These are phyloP conservation scores for Tylopilus balloui DNA, from an alignment of 768 basidiomycete genomes.

Conservation along the genomic window DNA sequence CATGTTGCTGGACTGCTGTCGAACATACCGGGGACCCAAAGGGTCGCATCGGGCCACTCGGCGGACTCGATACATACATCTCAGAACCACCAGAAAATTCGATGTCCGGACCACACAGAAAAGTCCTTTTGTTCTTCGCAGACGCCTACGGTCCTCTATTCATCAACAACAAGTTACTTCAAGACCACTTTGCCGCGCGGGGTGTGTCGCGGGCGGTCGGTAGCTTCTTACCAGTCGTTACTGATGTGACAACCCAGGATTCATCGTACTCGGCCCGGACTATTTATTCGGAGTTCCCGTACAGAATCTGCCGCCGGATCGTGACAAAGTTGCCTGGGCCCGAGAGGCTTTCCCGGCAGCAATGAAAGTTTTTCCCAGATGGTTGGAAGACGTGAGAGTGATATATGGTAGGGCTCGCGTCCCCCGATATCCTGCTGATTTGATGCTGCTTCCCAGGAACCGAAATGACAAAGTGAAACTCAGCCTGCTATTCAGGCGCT, in stretches of 20 bases:
- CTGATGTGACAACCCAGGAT: conserved; percentile 37
- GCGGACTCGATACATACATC: conserved; percentile 49
- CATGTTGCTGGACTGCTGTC: conserved; percentile 47
- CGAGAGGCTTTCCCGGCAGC: conserved; percentile 34
- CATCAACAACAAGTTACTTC: conserved; percentile 51
- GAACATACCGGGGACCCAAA: conserved; percentile 46
- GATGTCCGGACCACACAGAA: conserved; percentile 21
- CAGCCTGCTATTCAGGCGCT: conserved; percentile 31
- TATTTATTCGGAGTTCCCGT: conserved; percentile 57
- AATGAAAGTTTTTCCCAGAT: conserved; percentile 39
- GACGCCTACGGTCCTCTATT: conserved; percentile 56
- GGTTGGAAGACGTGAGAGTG: conserved; percentile 46
- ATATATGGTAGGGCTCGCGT: conserved; percentile 36
- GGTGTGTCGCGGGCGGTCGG: conserved; percentile 33
- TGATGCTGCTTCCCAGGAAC: conserved; percentile 10
- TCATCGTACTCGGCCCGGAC: conserved; percentile 53
- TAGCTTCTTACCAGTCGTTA: not conserved
- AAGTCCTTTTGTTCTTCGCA: conserved; percentile 50
- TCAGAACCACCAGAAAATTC: conserved; percentile 40
- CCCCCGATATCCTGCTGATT: not conserved
- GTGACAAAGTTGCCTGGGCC: conserved; percentile 42
- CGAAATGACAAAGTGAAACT: conserved; percentile 30
- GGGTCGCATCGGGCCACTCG: conserved; percentile 43
- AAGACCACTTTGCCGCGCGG: conserved; percentile 56
- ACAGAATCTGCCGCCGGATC: conserved; percentile 31